phyloP scores from a whole-genome alignment of 2,329 filamentous ascomycete genomes.

The Catunica adiposa region DNA sequence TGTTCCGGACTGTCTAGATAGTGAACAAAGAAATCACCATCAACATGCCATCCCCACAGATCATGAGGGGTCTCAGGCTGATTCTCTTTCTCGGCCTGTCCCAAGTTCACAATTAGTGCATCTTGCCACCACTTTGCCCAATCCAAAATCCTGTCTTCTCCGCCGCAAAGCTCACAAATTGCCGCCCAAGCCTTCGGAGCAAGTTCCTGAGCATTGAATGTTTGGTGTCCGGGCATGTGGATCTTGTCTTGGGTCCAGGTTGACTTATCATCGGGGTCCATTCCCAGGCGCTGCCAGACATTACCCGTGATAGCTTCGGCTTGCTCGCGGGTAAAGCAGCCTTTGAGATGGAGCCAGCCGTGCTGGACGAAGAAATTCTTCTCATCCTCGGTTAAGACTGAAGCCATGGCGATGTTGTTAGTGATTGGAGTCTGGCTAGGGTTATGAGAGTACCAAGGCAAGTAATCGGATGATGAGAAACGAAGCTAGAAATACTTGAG shows the following conservation, averaged over 20 bases:
- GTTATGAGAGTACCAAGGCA: too few species aligned
- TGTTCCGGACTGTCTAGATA: constrained; percentile 57
- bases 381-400: constrained; percentile 22
- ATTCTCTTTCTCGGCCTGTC: constrained; percentile 35
- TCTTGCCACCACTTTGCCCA: constrained; percentile 45
- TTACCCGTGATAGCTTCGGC: constrained; percentile 22
- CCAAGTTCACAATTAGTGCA: constrained; percentile 53
- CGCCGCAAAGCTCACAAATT: constrained; percentile 50
- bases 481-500: too few species aligned
- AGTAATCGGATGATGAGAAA: too few species aligned
- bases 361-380: constrained; percentile 27
- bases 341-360: constrained; percentile 23
- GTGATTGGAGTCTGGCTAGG: too few species aligned
- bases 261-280: constrained; percentile 43
- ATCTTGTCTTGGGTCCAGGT: constrained; percentile 47
- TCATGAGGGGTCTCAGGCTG: constrained; percentile 33
- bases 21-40: constrained; percentile 58
- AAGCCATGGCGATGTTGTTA: background rate
- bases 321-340: constrained; percentile 25
- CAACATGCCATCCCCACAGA: constrained; percentile 47
- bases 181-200: constrained; percentile 50
- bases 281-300: constrained; percentile 50
- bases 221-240: constrained; percentile 47
- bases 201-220: constrained; percentile 36
- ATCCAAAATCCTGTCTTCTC: constrained; percentile 35